These are phyloP conservation scores for Candida mesenterica DNA, from an alignment of 1,139 yeast species.

Conservation along the genomic window DNA sequence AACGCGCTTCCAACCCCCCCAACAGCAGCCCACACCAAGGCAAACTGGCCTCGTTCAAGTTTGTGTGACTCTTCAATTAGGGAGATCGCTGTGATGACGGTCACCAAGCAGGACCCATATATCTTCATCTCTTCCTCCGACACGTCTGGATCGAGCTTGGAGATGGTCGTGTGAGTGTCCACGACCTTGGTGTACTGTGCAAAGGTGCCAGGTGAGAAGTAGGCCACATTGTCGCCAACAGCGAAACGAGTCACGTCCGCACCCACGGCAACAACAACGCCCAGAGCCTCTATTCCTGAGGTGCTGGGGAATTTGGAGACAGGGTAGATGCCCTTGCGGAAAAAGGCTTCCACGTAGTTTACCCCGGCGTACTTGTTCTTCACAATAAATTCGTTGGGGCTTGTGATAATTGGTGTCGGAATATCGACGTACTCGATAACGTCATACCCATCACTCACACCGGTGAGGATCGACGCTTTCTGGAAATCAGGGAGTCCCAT, in stretches of 20 bases:
- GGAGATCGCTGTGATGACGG: constrained; percentile 78
- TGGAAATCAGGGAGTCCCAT: constrained; percentile 63
- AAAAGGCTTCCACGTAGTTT: constrained; percentile 80
- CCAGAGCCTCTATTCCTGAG: constrained; percentile 85
- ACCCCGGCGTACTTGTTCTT: constrained; percentile 75
- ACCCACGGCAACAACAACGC: constrained; percentile 71
- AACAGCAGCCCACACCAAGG: constrained; percentile 88
- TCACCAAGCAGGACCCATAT: constrained; percentile 63
- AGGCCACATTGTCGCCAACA: constrained; percentile 75
- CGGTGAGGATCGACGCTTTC: constrained; percentile 55
- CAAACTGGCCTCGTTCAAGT: constrained; percentile 65
- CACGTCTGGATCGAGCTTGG: constrained; percentile 50
- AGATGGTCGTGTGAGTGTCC: constrained; percentile 27
- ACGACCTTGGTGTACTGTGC: constrained; percentile 66
- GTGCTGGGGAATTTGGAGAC: constrained; percentile 50
- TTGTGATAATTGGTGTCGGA: constrained; percentile 59
- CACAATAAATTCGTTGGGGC: constrained; percentile 57
- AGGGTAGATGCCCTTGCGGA: constrained; percentile 75
- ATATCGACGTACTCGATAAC: constrained; percentile 46
- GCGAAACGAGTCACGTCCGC: constrained; percentile 50
- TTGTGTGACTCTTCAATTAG: constrained; percentile 63
- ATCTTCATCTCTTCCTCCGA: constrained; percentile 47
- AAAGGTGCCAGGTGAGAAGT: constrained; percentile 50
- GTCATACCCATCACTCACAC: constrained; percentile 42
- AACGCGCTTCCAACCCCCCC: constrained; percentile 85